phyloP scores from a whole-genome alignment of 495 filamentous ascomycete genomes.

The Aspergillus conjunctus region DNA sequence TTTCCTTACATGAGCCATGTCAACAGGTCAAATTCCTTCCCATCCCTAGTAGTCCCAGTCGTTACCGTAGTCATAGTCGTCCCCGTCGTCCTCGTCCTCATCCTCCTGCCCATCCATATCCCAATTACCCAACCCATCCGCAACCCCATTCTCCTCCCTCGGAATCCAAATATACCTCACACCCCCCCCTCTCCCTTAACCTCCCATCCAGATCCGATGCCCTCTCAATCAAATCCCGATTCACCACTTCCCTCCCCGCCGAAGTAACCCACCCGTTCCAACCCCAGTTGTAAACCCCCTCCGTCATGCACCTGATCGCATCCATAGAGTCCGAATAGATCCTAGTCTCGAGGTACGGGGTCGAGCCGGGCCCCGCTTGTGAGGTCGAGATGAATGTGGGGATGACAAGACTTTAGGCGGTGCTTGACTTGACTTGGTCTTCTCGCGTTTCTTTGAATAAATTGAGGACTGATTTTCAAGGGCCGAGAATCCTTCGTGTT shows the following conservation, averaged over 20 bases:
- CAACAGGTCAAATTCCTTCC: too few species aligned
- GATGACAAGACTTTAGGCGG: too few species aligned
- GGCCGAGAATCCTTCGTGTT: too few species aligned
- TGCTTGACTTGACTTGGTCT: too few species aligned
- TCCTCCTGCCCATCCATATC: slow-evolving; percentile 15
- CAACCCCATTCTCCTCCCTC: slow-evolving; percentile 10
- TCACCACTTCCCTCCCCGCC: slow-evolving; percentile 25
- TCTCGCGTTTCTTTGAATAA: too few species aligned
- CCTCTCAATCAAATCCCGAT: slow-evolving; percentile 38
- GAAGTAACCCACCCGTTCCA: slow-evolving; percentile 14
- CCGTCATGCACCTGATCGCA: slow-evolving; percentile 13
- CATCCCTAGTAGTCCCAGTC: too few species aligned
- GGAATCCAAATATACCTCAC: slow-evolving; percentile 29
- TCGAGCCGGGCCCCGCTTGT: too few species aligned
- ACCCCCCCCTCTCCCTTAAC: slow-evolving; percentile 32
- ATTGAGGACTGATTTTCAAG: too few species aligned
- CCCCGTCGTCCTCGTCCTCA: too few species aligned
- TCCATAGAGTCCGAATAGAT: slow-evolving; percentile 19
- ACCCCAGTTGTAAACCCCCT: slow-evolving; percentile 15
- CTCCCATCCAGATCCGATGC: slow-evolving; percentile 32
- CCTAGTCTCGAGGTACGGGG: background rate
- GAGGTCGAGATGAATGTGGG: too few species aligned
- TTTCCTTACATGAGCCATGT: too few species aligned
- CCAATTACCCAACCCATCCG: slow-evolving; percentile 12
- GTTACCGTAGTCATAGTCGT: too few species aligned